Evolutionary conservation across 441 rosid species (phyloP), one percentile per base, ranked within the genome.

Genomic region (Flueggea neowawraea): DNA sequence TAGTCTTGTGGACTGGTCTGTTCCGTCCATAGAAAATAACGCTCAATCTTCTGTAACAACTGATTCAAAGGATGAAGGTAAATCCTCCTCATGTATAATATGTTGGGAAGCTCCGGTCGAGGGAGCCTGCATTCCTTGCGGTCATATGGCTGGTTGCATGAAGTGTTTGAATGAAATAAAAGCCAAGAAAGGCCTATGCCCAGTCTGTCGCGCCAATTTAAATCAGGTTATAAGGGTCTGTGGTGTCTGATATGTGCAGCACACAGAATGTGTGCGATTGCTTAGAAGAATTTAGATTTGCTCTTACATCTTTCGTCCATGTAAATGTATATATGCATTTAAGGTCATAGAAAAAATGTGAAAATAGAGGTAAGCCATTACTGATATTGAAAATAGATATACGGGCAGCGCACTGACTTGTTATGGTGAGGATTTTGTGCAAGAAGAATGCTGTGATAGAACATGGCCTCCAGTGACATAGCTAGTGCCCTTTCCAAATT

Each of bases 111-210:
- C 83, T 64, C 85, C 85, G 0, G 55, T 78, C 17, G 71, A 86
- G 66, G 89, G 87, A 54, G 92, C 89, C 1, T 86, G 85, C 57
- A 69, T 80, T 31, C 92, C 89, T 5, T 86, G 92, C 0, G 89
- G 92, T 67, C 92, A 86, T 73, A 86, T 86, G 92, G 85, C 83
- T 4, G 87, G 89, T 48, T 86, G 89, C 71, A 82, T 83, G 84
- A 60, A 78, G 45, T 86, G 89, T 73, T 60, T 86, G 72, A 75
- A 51, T 6, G 79, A 83, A 67, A 76, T 86, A 62, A 75, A 76
- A 54, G 69, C 74, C 62, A 80, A 77, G 74, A 83, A 83, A 43
- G 79, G 85, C n/a, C 54, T 53, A 31, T 86, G 87, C 72, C 92
- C 92, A 0, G 77, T 86, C 53, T 83, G 89, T 71, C 70, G 87